A percentile compares a stretch with the other conserved stretches of the same genome.
Conservation (phyloP, 345 rosid genomes). For the Camelina laxa region DNA sequence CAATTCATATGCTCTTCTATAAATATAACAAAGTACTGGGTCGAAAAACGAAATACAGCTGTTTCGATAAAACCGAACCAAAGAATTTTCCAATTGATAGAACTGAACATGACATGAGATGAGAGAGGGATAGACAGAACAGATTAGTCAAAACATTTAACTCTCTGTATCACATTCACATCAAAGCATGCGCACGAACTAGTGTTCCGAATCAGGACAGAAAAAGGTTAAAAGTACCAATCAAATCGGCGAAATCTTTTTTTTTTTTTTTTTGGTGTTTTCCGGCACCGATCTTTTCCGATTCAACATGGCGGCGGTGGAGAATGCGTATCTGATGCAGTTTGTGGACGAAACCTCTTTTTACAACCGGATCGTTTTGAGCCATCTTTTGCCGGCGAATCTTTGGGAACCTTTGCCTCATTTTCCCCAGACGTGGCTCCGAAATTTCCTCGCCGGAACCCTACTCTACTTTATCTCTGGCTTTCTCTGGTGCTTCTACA, state of each 20-base stretch:
- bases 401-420: constrained; percentile 74
- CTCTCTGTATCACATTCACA: background rate
- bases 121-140: background rate
- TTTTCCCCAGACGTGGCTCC: constrained; percentile 82
- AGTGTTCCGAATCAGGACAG: constrained; percentile 16
- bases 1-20: too few species aligned
- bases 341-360: constrained; percentile 61
- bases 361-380: constrained; percentile 75
- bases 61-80: constrained; percentile 4
- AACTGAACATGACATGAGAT: background rate
- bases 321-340: constrained; percentile 46
- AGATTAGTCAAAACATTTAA: background rate
- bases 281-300: constrained; percentile 35
- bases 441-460: constrained; percentile 81
- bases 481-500: constrained; percentile 86
- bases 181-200: constrained; percentile 1
- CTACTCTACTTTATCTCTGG: constrained; percentile 80
- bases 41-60: background rate
- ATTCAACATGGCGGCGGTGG: constrained; percentile 28
- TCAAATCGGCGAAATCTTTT: constrained; percentile 9
- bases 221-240: background rate
- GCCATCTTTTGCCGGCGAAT: constrained; percentile 57
- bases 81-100: background rate
- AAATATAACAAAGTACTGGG: constrained; percentile 6
- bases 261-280: background rate